A percentile compares a stretch with the other conserved stretches of the same genome.
Evolutionary conservation across 352 stramenopile species (phyloP).

Genomic region (Phytophthora chlamydospora): DNA sequence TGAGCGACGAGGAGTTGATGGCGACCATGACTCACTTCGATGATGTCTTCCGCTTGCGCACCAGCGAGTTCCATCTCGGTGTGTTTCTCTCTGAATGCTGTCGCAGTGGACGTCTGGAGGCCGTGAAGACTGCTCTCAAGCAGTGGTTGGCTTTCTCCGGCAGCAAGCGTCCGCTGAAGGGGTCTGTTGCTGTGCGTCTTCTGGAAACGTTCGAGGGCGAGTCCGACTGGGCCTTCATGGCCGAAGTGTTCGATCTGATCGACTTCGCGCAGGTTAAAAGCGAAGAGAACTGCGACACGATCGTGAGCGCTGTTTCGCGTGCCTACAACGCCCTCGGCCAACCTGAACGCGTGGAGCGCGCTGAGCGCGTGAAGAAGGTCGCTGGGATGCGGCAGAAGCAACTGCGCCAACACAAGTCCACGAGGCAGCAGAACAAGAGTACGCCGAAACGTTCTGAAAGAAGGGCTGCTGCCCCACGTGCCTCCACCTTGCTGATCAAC

Average conservation of each 20-base stretch:
- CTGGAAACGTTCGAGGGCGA: conserved; percentile 37
- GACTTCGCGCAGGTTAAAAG: conserved; percentile 32
- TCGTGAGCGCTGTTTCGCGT: conserved; percentile 34
- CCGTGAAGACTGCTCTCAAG: conserved; percentile 38
- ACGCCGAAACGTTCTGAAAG: background rate
- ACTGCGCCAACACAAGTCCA: conserved; percentile 11
- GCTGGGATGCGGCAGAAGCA: conserved; percentile 29
- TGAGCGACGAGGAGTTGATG: conserved; percentile 51
- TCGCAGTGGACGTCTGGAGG: conserved; percentile 31
- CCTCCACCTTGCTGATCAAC: conserved; percentile 18
- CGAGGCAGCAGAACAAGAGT: conserved; percentile 14
- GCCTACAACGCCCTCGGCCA: conserved; percentile 42
- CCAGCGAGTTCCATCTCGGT: conserved; percentile 43
- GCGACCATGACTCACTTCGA: conserved; percentile 36
- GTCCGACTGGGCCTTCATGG: conserved; percentile 41
- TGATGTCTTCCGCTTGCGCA: conserved; percentile 38
- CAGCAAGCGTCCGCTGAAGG: conserved; percentile 37
- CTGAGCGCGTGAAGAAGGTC: conserved; percentile 19
- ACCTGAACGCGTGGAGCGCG: conserved; percentile 25
- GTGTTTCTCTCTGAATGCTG: conserved; percentile 53
- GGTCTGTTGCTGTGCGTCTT: conserved; percentile 25
- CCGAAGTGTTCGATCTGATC: conserved; percentile 39
- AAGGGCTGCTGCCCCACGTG: background rate
- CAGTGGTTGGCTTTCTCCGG: conserved; percentile 32
- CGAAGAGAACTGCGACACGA: conserved; percentile 30